phyloP scores from a whole-genome alignment of 345 rosid genomes.

The Salix purpurea region DNA sequence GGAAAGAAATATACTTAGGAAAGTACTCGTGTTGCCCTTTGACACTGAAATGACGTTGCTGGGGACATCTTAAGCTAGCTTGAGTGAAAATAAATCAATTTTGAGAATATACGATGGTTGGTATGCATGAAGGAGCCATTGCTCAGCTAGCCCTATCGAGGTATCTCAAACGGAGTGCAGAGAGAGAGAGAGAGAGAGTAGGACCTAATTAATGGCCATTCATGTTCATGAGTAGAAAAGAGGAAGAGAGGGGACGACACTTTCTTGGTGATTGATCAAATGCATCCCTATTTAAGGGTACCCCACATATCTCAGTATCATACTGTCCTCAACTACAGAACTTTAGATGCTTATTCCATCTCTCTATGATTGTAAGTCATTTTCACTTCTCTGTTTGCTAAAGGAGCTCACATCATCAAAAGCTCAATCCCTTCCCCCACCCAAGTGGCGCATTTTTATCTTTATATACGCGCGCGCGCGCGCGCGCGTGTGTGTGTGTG shows the following conservation, averaged over 20 bases:
- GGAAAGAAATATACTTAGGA: constrained; percentile 18
- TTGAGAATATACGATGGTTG: constrained; percentile 49
- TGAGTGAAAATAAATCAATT: constrained; percentile 23
- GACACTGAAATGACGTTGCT: constrained; percentile 56
- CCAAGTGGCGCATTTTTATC: constrained; percentile 12
- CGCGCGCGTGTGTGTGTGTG: too few species aligned
- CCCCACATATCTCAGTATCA: constrained; percentile 49
- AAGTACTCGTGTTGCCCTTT: constrained; percentile 32
- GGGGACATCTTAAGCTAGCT: constrained; percentile 34
- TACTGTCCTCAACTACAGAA: constrained; percentile 39
- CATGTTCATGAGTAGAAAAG: neutral
- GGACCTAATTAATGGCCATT: too few species aligned
- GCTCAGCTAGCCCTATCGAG: constrained; percentile 39
- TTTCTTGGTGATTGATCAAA: constrained; percentile 30
- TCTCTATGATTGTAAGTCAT: constrained; percentile 50
- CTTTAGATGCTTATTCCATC: constrained; percentile 48
- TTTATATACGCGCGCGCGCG: too few species aligned
- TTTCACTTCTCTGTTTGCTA: constrained; percentile 42
- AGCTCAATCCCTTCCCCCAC: constrained; percentile 11
- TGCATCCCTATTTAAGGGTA: constrained; percentile 21
- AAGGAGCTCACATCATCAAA: constrained; percentile 40
- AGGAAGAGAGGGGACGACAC: constrained; percentile 11
- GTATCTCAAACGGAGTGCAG: neutral
- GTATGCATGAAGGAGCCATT: constrained; percentile 43
- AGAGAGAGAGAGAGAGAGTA: too few species aligned